Evolutionary conservation across 192 early-diverging fungal genomes (phyloP).

Genomic region (Coemansia sp.): DNA sequence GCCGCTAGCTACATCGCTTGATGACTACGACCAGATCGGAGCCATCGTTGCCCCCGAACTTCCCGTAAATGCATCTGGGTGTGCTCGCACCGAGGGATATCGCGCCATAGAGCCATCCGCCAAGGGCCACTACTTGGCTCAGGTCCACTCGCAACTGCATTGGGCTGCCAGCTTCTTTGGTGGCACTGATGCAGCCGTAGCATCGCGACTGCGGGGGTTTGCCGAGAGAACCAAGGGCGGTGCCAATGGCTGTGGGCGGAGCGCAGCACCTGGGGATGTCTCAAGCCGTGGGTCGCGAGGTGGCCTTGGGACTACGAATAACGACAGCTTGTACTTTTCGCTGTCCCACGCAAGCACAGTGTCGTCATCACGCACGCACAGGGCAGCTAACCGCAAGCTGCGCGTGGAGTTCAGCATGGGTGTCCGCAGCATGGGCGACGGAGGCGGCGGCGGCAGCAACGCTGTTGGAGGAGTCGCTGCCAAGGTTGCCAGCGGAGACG

Average conservation of each 20-base stretch:
- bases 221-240: conserved; percentile 12
- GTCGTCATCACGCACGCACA: conserved; percentile 64
- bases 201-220: conserved; percentile 49
- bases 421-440: conserved; percentile 54
- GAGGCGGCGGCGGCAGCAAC: conserved; percentile 11
- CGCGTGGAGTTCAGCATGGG: conserved; percentile 60
- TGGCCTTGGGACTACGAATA: conserved; percentile 11
- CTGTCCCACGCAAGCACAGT: conserved; percentile 40
- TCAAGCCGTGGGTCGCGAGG: conserved; percentile 8
- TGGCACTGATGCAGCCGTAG: conserved; percentile 45
- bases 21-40: background rate
- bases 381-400: conserved; percentile 64
- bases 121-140: conserved; percentile 66
- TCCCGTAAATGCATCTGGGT: conserved; percentile 63
- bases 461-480: conserved; percentile 18
- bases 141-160: conserved; percentile 51
- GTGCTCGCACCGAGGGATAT: conserved; percentile 82
- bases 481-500: background rate
- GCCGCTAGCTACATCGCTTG: conserved; percentile 13
- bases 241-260: conserved; percentile 14
- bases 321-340: conserved; percentile 37
- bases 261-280: conserved; percentile 15
- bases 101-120: conserved; percentile 63
- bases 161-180: conserved; percentile 54
- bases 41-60: conserved; percentile 11